phyloP scores from a whole-genome alignment of 192 early-diverging fungal genomes.

The Pilobolus umbonatus region DNA sequence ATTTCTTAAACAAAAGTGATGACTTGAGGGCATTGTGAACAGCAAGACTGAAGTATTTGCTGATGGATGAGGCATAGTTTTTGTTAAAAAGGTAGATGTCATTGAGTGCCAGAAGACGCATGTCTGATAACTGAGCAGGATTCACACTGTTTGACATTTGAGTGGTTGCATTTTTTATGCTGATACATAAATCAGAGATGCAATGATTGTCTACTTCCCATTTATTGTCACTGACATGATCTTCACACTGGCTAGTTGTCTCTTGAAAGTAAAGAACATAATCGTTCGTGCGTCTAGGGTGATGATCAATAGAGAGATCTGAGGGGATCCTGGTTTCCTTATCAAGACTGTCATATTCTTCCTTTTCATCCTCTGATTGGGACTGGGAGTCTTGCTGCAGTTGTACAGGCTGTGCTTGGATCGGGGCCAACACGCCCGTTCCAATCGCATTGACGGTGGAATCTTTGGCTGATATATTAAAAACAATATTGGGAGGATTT shows the following conservation, averaged over 20 bases:
- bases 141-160: not conserved
- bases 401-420: not conserved
- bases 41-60: not conserved
- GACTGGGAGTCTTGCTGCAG: not conserved
- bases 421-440: not conserved
- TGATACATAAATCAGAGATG: not conserved
- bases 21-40: not conserved
- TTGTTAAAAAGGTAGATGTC: not conserved
- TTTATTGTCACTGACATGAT: not conserved
- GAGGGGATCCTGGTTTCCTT: not conserved
- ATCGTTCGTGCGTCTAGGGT: slow-evolving; percentile 9
- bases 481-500: not conserved
- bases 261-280: not conserved
- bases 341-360: not conserved
- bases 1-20: not conserved
- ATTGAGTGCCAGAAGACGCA: slow-evolving; percentile 3
- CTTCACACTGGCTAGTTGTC: not conserved
- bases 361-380: not conserved
- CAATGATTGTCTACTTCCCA: not conserved
- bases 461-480: slow-evolving; percentile 10
- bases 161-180: slow-evolving; percentile 2
- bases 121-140: not conserved
- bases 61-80: not conserved
- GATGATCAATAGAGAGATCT: slow-evolving; percentile 3
- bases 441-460: slow-evolving; percentile 10